phyloP scores from a whole-genome alignment of 2,329 filamentous ascomycete species.

The Xylaria sp. region DNA sequence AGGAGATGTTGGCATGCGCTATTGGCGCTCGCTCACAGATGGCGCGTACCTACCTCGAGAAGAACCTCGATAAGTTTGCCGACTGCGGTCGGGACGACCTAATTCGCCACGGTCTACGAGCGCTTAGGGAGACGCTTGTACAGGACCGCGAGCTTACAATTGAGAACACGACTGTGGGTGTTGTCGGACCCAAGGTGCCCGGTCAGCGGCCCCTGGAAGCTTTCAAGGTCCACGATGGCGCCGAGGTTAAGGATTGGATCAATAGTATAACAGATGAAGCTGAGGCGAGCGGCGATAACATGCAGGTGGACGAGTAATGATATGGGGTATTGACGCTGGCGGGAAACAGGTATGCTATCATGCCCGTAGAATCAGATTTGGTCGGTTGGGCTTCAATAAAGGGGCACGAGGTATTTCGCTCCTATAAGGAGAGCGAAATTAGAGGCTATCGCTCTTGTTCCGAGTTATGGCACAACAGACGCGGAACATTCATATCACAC shows the following conservation, averaged over 20 bases:
- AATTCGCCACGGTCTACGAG: conserved; percentile 81
- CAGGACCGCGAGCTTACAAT: conserved; percentile 98
- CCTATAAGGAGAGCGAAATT: background rate
- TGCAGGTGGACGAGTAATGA: conserved; percentile 41
- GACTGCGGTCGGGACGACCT: conserved; percentile 75
- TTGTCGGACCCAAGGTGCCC: conserved; percentile 61
- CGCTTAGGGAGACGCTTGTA: conserved; percentile 89
- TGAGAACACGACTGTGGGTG: conserved; percentile 89
- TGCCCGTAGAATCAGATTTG: conserved; percentile 35
- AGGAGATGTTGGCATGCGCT: conserved; percentile 94
- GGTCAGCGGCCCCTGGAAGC: conserved; percentile 60
- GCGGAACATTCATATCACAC: background rate
- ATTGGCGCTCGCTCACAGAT: conserved; percentile 96
- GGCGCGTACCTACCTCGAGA: conserved; percentile 93
- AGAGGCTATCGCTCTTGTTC: conserved; percentile 1
- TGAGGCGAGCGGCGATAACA: conserved; percentile 41
- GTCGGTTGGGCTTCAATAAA: conserved; percentile 10
- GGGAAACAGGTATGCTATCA: conserved; percentile 7
- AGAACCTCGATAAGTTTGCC: conserved; percentile 79
- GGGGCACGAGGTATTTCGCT: conserved; percentile 1
- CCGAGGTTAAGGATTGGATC: conserved; percentile 79
- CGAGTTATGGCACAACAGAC: background rate
- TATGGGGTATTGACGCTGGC: conserved; percentile 1
- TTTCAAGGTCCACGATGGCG: conserved; percentile 87
- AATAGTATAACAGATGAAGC: conserved; percentile 61